phyloP scores from a whole-genome alignment of 345 rosid genomes.

The Pugionium cornutum region DNA sequence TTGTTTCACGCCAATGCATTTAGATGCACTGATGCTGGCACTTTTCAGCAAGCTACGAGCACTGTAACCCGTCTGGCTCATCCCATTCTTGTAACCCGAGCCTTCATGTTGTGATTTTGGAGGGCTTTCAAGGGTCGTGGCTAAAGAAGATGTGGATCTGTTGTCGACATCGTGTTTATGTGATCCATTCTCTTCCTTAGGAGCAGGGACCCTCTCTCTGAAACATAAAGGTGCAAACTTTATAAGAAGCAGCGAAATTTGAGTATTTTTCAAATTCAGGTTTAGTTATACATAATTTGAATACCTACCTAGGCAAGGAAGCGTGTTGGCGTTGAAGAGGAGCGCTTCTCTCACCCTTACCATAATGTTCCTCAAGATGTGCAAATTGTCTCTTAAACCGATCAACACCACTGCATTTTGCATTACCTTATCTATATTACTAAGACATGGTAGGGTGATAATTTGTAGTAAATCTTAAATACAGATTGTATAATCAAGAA shows the following conservation, averaged over 20 bases:
- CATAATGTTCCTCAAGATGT: conserved; percentile 83
- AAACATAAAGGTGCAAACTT: conserved; percentile 1
- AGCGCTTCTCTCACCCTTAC: conserved; percentile 76
- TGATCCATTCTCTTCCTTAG: conserved; percentile 52
- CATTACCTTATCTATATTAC: not conserved
- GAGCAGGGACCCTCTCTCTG: conserved; percentile 85
- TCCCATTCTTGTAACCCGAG: conserved; percentile 39
- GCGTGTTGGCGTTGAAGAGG: conserved; percentile 93
- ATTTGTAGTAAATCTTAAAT: no score
- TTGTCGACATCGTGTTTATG: conserved; percentile 41
- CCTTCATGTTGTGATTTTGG: conserved; percentile 44
- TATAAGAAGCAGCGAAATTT: not conserved
- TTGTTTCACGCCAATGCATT: conserved; percentile 64
- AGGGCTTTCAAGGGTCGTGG: conserved; percentile 53
- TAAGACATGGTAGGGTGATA: not conserved
- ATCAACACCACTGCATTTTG: conserved; percentile 78
- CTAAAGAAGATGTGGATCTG: conserved; percentile 53
- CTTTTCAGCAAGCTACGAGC: conserved; percentile 82
- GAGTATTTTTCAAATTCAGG: not conserved
- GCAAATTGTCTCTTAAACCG: conserved; percentile 99
- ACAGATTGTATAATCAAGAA: not conserved
- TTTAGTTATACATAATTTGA: not conserved
- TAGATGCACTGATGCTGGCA: conserved; percentile 93
- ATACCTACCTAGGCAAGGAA: conserved; percentile 80
- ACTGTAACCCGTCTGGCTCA: conserved; percentile 47